Percentiles rank a stretch among this genome's conserved stretches.
Conservation (phyloP, 179 eudicot species). For the Pouteria campechiana region DNA sequence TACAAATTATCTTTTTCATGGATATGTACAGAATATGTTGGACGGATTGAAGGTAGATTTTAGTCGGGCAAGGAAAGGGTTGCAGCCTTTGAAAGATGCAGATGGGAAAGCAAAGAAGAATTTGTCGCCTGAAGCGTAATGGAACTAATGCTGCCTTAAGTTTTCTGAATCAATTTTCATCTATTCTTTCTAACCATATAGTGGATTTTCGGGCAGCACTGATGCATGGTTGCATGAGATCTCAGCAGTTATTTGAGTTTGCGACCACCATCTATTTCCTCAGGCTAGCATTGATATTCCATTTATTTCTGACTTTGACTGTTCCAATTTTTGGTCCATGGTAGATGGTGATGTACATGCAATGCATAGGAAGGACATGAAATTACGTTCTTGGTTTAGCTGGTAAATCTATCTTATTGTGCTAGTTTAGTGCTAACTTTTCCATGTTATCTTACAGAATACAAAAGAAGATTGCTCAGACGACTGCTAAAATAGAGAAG, state of each 20-base stretch:
- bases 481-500: conserved; percentile 54
- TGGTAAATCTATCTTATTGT: background rate
- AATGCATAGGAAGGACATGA: too few species aligned
- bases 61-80: conserved; percentile 80
- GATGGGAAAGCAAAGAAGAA: conserved; percentile 76
- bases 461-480: conserved; percentile 61
- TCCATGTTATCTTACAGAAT: conserved; percentile 22
- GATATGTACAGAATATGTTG: conserved; percentile 37
- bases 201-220: too few species aligned
- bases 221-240: too few species aligned
- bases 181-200: too few species aligned
- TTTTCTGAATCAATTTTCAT: background rate
- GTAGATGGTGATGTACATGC: background rate
- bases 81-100: conserved; percentile 55
- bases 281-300: too few species aligned
- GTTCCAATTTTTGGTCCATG: background rate
- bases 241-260: too few species aligned
- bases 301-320: too few species aligned
- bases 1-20: too few species aligned
- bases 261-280: too few species aligned
- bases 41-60: conserved; percentile 63
- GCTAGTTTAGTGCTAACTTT: conserved; percentile 1
- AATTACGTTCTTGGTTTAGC: too few species aligned
- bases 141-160: background rate
- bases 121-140: conserved; percentile 76